A percentile compares a stretch with the other conserved stretches of the same genome.
phyloP scores from a whole-genome alignment of 169 alveolate genomes.

The Theileria luwenshuni region DNA sequence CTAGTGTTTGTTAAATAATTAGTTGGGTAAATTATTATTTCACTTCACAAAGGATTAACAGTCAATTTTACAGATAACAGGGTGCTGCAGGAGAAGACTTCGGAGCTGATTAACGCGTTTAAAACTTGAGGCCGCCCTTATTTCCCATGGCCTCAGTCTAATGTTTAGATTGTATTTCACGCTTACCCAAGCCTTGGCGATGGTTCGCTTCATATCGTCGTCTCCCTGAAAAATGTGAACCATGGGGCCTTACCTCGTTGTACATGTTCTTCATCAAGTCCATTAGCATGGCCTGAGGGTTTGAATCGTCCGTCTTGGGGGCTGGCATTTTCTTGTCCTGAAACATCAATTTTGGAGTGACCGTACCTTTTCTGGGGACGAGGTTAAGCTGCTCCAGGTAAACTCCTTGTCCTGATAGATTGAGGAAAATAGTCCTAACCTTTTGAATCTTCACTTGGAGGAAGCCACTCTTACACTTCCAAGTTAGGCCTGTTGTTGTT shows the following conservation, averaged over 20 bases:
- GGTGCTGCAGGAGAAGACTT: slow-evolving; percentile 17
- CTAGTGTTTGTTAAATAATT: too few relatives aligned
- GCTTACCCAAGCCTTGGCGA: slow-evolving; percentile 92
- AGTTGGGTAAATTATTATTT: too few relatives aligned
- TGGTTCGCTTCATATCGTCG: slow-evolving; percentile 91
- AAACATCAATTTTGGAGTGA: slow-evolving; percentile 1
- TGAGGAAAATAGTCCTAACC: not conserved
- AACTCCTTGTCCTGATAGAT: slow-evolving; percentile 11
- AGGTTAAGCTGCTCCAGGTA: slow-evolving; percentile 54
- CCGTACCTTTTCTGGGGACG: slow-evolving; percentile 35
- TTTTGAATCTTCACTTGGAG: slow-evolving; percentile 24
- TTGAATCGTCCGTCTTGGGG: slow-evolving; percentile 41
- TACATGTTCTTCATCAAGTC: slow-evolving; percentile 73
- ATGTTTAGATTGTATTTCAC: slow-evolving; percentile 50
- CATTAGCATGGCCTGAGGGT: slow-evolving; percentile 73
- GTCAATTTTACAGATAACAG: slow-evolving; percentile 1
- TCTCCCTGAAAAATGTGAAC: slow-evolving; percentile 74
- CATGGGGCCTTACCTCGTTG: slow-evolving; percentile 37
- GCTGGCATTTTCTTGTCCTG: slow-evolving; percentile 34
- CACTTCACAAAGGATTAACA: too few relatives aligned
- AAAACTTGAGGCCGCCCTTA: not conserved
- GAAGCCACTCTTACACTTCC: slow-evolving; percentile 31
- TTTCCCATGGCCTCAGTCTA: slow-evolving; percentile 47
- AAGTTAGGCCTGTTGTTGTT: slow-evolving; percentile 6
- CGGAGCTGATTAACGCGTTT: slow-evolving; percentile 11